A percentile compares a stretch with the other conserved stretches of the same genome.
phyloP scores from a whole-genome alignment of 2,329 filamentous ascomycete genomes.

The Cladorrhinum sp. region DNA sequence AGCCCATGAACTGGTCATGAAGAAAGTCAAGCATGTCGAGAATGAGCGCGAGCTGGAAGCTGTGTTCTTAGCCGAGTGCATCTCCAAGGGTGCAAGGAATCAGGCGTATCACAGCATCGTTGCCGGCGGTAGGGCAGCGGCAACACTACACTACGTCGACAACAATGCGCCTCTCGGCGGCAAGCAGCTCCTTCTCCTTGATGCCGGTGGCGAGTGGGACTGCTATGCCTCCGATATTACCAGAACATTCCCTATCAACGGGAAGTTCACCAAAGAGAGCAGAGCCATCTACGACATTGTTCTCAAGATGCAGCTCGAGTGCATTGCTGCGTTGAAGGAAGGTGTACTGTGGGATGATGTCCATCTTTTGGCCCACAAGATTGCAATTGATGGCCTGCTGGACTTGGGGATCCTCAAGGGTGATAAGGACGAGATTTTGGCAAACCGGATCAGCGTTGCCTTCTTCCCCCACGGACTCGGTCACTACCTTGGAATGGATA shows the following conservation, averaged over 20 bases:
- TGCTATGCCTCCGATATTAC: slow-evolving; percentile 75
- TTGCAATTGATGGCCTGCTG: slow-evolving; percentile 78
- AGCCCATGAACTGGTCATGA: slow-evolving; percentile 62
- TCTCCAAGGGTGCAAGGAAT: slow-evolving; percentile 71
- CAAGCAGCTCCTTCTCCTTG: slow-evolving; percentile 77
- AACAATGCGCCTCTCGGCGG: slow-evolving; percentile 68
- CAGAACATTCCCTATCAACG: slow-evolving; percentile 78
- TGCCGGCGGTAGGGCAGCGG: slow-evolving; percentile 73
- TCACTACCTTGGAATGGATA: slow-evolving; percentile 90
- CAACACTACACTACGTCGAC: slow-evolving; percentile 83
- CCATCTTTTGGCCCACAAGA: slow-evolving; percentile 73
- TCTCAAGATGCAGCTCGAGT: slow-evolving; percentile 79
- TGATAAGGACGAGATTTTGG: slow-evolving; percentile 68
- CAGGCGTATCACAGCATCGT: slow-evolving; percentile 89
- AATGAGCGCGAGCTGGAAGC: slow-evolving; percentile 85
- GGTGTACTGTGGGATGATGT: slow-evolving; percentile 79
- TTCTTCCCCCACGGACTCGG: slow-evolving; percentile 92
- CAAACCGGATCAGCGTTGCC: slow-evolving; percentile 75
- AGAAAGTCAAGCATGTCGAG: slow-evolving; percentile 58
- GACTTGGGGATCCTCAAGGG: slow-evolving; percentile 71
- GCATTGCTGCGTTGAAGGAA: slow-evolving; percentile 68
- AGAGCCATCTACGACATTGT: slow-evolving; percentile 79
- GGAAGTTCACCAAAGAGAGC: slow-evolving; percentile 67
- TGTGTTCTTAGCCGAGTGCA: slow-evolving; percentile 72
- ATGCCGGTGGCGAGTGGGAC: slow-evolving; percentile 75